These are phyloP conservation scores for Lathyrus sativus DNA, from an alignment of 306 rosid genomes.

Conservation along the genomic window DNA sequence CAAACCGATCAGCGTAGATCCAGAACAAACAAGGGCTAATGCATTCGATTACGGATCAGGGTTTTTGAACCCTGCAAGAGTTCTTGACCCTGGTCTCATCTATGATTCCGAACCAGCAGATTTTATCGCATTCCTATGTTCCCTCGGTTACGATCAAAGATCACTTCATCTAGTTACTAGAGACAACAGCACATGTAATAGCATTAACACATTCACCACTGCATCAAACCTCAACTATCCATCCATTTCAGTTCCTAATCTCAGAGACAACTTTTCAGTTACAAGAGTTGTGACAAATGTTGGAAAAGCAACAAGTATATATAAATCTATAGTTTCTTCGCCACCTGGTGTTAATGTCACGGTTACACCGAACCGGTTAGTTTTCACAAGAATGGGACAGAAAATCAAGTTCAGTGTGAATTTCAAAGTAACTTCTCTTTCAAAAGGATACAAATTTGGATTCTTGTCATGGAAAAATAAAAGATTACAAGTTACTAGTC, in stretches of 20 bases:
- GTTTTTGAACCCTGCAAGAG: conserved; percentile 76
- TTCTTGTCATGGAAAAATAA: conserved; percentile 64
- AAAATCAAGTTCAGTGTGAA: conserved; percentile 67
- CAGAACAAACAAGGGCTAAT: conserved; percentile 61
- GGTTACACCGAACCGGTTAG: conserved; percentile 55
- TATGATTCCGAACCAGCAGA: conserved; percentile 64
- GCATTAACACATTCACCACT: conserved; percentile 41
- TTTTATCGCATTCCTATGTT: conserved; percentile 67
- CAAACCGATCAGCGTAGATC: conserved; percentile 63
- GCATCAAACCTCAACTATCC: conserved; percentile 74
- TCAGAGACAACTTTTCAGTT: conserved; percentile 51
- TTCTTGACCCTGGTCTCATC: conserved; percentile 76
- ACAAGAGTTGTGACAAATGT: conserved; percentile 73
- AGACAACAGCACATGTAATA: conserved; percentile 64
- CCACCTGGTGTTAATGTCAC: conserved; percentile 72
- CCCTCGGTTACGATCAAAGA: conserved; percentile 60
- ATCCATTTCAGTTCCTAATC: conserved; percentile 69
- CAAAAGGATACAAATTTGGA: conserved; percentile 76
- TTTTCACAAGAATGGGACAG: conserved; percentile 58
- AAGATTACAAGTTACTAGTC: conserved; percentile 64
- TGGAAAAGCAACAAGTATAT: conserved; percentile 57
- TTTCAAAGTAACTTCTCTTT: conserved; percentile 56
- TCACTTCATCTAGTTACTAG: conserved; percentile 70
- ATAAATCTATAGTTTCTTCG: conserved; percentile 56
- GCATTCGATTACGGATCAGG: conserved; percentile 88